Conservation (phyloP, 2,329 filamentous ascomycete species). For the Lachnum nothofagi region DNA sequence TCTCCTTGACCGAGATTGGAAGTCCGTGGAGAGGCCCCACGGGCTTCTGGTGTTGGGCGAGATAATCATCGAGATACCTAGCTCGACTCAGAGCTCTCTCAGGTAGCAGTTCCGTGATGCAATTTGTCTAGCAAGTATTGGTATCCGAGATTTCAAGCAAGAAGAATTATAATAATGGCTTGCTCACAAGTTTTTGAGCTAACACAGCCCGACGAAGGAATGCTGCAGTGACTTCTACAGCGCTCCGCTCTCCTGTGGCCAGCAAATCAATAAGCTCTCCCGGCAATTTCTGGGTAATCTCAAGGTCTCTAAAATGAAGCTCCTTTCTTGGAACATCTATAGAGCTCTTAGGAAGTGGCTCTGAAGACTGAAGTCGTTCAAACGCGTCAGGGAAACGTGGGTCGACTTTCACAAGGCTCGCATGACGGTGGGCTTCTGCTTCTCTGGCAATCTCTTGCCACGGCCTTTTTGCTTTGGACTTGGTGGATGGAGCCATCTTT, state of each 20-base stretch:
- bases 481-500: not conserved
- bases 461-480: conserved; percentile 7
- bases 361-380: conserved; percentile 6
- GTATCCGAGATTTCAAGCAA: not conserved
- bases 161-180: not conserved
- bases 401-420: conserved; percentile 36
- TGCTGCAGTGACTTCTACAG: conserved; percentile 42
- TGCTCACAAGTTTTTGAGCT: conserved; percentile 43
- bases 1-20: conserved; percentile 52
- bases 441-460: conserved; percentile 42
- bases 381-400: conserved; percentile 32
- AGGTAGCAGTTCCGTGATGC: conserved; percentile 21
- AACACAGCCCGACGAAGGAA: conserved; percentile 50
- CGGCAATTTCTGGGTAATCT: conserved; percentile 42
- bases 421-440: conserved; percentile 40
- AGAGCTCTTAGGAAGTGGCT: conserved; percentile 20
- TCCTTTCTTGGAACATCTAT: conserved; percentile 36
- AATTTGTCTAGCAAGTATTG: conserved; percentile 16
- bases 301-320: conserved; percentile 39
- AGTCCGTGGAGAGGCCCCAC: conserved; percentile 58
- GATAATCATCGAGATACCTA: conserved; percentile 21
- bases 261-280: conserved; percentile 43
- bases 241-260: conserved; percentile 38
- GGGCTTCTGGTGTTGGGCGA: conserved; percentile 29
- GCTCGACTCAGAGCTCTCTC: conserved; percentile 19